Percentiles rank a stretch among this genome's conserved stretches.
Evolutionary conservation across 2,329 filamentous ascomycete species (phyloP).

Genomic region (Beauveria rudraprayagi): DNA sequence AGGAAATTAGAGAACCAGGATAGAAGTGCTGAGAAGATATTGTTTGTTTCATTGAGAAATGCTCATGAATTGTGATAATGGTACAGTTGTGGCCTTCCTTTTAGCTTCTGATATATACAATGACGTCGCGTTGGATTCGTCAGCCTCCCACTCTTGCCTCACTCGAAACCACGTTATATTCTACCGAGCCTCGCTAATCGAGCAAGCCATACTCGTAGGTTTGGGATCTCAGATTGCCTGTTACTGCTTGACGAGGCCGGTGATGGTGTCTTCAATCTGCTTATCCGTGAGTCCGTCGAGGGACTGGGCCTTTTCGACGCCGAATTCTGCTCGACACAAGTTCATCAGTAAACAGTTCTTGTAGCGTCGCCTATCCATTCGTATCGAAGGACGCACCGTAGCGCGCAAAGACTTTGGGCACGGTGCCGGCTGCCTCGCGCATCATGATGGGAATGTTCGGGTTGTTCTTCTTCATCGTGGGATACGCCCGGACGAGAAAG

Average conservation of each 20-base stretch:
- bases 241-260: constrained; percentile 40
- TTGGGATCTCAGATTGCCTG: too few species aligned
- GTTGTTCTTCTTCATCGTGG: constrained; percentile 99
- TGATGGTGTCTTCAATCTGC: constrained; percentile 52
- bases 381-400: constrained; percentile 54
- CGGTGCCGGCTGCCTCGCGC: constrained; percentile 77
- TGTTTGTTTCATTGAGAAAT: background rate
- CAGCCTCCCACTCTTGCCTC: background rate
- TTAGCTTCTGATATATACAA: constrained; percentile 10
- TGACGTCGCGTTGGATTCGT: background rate
- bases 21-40: background rate
- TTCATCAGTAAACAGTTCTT: background rate
- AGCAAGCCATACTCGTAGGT: background rate
- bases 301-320: constrained; percentile 48
- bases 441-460: constrained; percentile 89
- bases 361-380: background rate
- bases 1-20: background rate
- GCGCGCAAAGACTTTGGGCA: constrained; percentile 83
- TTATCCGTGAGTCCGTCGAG: constrained; percentile 53
- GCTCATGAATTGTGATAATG: constrained; percentile 7
- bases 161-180: background rate
- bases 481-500: constrained; percentile 86
- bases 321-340: constrained; percentile 35
- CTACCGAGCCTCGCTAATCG: background rate
- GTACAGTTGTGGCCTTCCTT: constrained; percentile 11